phyloP scores from a whole-genome alignment of 2,329 filamentous ascomycete genomes.

The Colletotrichum melonis region DNA sequence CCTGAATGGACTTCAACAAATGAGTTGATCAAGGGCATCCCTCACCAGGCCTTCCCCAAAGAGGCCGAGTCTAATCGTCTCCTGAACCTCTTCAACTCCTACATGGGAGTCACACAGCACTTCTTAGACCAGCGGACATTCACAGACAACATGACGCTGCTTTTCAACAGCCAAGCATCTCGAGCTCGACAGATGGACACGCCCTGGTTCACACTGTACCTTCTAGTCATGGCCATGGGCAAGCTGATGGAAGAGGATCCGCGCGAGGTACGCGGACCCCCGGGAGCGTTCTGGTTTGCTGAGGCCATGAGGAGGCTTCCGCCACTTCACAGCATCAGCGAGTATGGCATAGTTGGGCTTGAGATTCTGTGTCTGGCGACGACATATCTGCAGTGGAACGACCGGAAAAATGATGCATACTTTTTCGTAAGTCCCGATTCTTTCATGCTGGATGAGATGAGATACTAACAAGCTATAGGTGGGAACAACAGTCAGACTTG shows the following conservation, averaged over 20 bases:
- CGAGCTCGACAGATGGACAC: slow-evolving; percentile 37
- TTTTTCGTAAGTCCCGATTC: slow-evolving; percentile 38
- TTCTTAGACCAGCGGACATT: slow-evolving; percentile 43
- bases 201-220: slow-evolving; percentile 42
- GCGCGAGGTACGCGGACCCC: slow-evolving; percentile 35
- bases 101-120: slow-evolving; percentile 43
- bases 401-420: slow-evolving; percentile 44
- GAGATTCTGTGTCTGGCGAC: slow-evolving; percentile 42
- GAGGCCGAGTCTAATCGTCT: slow-evolving; percentile 39
- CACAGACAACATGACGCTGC: slow-evolving; percentile 39
- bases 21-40: slow-evolving; percentile 30
- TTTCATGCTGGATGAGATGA: not conserved
- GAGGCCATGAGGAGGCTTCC: slow-evolving; percentile 42
- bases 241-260: slow-evolving; percentile 41
- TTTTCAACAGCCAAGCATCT: slow-evolving; percentile 40
- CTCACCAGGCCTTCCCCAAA: slow-evolving; percentile 23
- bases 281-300: slow-evolving; percentile 41
- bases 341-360: slow-evolving; percentile 41
- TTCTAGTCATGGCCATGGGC: slow-evolving; percentile 45
- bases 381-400: slow-evolving; percentile 44
- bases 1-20: slow-evolving; percentile 32
- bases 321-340: slow-evolving; percentile 40
- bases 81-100: slow-evolving; percentile 39
- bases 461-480: slow-evolving; percentile 29
- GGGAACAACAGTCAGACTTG: slow-evolving; percentile 41